Conservation (phyloP, 768 basidiomycete genomes). For the Collybia sp. region DNA sequence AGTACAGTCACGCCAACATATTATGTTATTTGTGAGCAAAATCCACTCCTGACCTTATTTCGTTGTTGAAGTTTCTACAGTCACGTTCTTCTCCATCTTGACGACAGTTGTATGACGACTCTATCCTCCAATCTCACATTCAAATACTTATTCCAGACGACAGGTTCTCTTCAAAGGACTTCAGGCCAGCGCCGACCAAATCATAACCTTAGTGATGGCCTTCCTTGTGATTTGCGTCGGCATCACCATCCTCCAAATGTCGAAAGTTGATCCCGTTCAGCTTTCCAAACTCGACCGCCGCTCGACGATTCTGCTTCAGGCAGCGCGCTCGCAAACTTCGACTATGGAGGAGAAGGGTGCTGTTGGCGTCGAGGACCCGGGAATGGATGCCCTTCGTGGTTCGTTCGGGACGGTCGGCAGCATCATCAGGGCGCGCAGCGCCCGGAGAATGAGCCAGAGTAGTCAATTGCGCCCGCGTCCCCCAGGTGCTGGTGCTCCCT, state of each 20-base stretch:
- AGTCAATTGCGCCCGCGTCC: conserved; percentile 29
- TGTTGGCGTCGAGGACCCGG: conserved; percentile 77
- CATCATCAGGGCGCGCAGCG: conserved; percentile 71
- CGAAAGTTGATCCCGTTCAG: conserved; percentile 83
- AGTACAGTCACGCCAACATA: conserved; percentile 77
- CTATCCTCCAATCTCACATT: background rate
- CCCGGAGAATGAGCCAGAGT: conserved; percentile 45
- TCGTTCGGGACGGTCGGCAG: conserved; percentile 90
- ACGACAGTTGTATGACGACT: conserved; percentile 62
- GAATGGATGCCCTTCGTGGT: conserved; percentile 88
- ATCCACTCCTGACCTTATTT: background rate
- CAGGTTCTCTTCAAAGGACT: conserved; percentile 91
- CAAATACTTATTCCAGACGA: background rate
- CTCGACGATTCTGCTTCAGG: conserved; percentile 87
- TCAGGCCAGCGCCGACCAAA: conserved; percentile 66
- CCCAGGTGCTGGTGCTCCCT: conserved; percentile 31
- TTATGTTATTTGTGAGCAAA: conserved; percentile 70
- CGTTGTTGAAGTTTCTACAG: conserved; percentile 24
- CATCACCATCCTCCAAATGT: conserved; percentile 94
- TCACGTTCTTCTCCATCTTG: conserved; percentile 81
- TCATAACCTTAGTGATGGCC: conserved; percentile 88
- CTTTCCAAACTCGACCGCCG: conserved; percentile 82
- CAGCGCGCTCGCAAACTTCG: conserved; percentile 70
- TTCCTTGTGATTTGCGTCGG: conserved; percentile 91
- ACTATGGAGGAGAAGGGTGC: conserved; percentile 63